phyloP scores from a whole-genome alignment of 768 basidiomycete species.

The Amanita thiersii region DNA sequence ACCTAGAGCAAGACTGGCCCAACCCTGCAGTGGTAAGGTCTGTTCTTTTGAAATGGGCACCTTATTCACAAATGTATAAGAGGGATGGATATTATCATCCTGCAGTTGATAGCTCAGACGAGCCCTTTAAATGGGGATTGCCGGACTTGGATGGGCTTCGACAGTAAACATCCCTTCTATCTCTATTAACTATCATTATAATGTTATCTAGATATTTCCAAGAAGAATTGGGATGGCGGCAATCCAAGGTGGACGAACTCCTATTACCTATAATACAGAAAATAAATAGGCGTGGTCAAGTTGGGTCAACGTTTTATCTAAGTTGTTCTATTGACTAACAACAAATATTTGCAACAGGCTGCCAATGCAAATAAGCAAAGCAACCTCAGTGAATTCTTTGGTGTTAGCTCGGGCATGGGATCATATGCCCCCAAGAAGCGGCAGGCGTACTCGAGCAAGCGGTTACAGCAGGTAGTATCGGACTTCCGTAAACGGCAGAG shows the following conservation, averaged over 20 bases:
- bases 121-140: slow-evolving; percentile 93
- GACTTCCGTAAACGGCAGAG: slow-evolving; percentile 63
- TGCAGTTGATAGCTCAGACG: slow-evolving; percentile 82
- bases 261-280: slow-evolving; percentile 89
- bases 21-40: slow-evolving; percentile 77
- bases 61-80: slow-evolving; percentile 28
- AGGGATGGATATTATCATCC: slow-evolving; percentile 92
- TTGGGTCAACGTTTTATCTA: slow-evolving; percentile 18
- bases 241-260: slow-evolving; percentile 80
- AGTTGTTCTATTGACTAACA: background rate
- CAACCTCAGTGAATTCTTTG: slow-evolving; percentile 69
- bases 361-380: slow-evolving; percentile 70
- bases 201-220: slow-evolving; percentile 48
- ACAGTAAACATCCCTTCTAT: slow-evolving; percentile 36
- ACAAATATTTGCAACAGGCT: slow-evolving; percentile 26
- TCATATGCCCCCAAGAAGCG: slow-evolving; percentile 71
- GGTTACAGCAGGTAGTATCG: slow-evolving; percentile 79
- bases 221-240: slow-evolving; percentile 76
- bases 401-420: slow-evolving; percentile 57
- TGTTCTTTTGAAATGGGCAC: background rate
- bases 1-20: slow-evolving; percentile 81
- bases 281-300: slow-evolving; percentile 77
- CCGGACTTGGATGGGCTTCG: slow-evolving; percentile 94
- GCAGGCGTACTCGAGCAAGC: slow-evolving; percentile 78
- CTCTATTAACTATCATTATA: background rate